phyloP scores from a whole-genome alignment of 108 stramenopile species.

The Heterococcus sp. region DNA sequence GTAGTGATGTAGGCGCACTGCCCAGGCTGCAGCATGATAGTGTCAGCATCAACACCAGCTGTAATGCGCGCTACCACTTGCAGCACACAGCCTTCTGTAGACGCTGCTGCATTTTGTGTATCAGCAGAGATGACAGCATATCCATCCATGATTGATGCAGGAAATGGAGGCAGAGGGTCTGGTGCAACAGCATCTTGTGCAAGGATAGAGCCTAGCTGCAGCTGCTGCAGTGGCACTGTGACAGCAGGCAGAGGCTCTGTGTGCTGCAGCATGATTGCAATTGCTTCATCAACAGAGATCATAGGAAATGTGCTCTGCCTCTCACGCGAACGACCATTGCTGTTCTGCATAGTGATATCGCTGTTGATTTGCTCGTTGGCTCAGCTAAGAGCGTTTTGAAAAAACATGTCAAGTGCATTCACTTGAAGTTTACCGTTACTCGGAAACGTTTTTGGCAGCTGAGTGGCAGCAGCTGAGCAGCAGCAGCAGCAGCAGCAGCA shows the following conservation, averaged over 20 bases:
- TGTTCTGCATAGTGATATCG: not conserved
- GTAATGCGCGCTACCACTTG: conserved; percentile 39
- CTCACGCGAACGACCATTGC: not conserved
- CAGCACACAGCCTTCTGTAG: conserved; percentile 2
- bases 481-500: too few relatives aligned
- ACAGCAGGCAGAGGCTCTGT: conserved; percentile 17
- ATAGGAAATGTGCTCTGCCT: conserved; percentile 33
- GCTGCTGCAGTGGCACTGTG: not conserved
- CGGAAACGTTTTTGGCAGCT: too few relatives aligned
- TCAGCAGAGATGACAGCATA: conserved; percentile 54
- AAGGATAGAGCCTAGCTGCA: conserved; percentile 6
- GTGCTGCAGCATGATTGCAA: conserved; percentile 21
- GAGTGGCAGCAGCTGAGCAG: too few relatives aligned
- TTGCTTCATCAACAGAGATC: conserved; percentile 42
- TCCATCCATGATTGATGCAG: conserved; percentile 60
- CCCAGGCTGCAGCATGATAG: conserved; percentile 10
- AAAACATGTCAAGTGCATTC: too few relatives aligned
- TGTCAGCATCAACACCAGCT: conserved; percentile 26
- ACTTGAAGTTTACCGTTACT: too few relatives aligned
- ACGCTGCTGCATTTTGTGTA: not conserved
- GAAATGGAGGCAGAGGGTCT: conserved; percentile 45
- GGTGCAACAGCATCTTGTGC: conserved; percentile 12
- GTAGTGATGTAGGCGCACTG: conserved; percentile 60
- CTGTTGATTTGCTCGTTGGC: too few relatives aligned
- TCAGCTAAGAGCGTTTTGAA: too few relatives aligned